Conservation (phyloP, 2,329 filamentous ascomycete species). For the Teratosphaeria nubilosa region DNA sequence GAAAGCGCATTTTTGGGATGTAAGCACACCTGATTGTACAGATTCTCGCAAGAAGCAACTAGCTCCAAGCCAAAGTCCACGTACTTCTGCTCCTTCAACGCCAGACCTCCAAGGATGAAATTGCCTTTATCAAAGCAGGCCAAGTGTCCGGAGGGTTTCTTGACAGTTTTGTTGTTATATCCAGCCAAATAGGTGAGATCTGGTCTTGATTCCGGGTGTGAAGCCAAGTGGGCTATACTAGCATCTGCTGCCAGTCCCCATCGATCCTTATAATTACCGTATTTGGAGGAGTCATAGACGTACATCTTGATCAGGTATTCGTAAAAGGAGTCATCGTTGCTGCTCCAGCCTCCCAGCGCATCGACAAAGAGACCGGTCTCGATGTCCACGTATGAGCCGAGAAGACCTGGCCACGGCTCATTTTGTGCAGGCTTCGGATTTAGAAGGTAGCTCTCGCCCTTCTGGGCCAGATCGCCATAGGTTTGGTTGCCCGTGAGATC, state of each 20-base stretch:
- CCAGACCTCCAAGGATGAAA: background rate
- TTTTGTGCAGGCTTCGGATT: background rate
- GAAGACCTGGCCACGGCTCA: background rate
- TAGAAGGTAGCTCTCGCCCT: slow-evolving; percentile 1
- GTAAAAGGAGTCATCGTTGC: background rate
- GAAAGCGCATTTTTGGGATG: background rate
- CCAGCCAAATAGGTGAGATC: background rate
- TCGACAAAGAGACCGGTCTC: background rate
- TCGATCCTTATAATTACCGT: background rate
- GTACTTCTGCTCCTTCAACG: background rate
- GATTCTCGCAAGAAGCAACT: slow-evolving; percentile 60
- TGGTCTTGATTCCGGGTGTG: background rate
- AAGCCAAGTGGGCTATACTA: background rate
- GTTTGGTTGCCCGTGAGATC: background rate
- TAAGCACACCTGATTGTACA: slow-evolving; percentile 42
- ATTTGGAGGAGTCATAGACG: background rate
- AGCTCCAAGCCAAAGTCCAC: slow-evolving; percentile 29
- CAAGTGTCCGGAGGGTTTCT: background rate
- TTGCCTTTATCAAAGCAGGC: slow-evolving; percentile 1
- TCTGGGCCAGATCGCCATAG: background rate
- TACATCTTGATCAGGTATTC: slow-evolving; percentile 2
- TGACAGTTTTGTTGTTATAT: background rate
- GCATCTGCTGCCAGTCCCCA: background rate
- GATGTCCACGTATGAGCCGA: background rate
- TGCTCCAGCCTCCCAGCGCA: background rate